Evolutionary conservation across 1,284 basidiomycete genomes (phyloP), one percentile per base, ranked within the genome.

Genomic region (Anthracocystis panici-leucophaei): DNA sequence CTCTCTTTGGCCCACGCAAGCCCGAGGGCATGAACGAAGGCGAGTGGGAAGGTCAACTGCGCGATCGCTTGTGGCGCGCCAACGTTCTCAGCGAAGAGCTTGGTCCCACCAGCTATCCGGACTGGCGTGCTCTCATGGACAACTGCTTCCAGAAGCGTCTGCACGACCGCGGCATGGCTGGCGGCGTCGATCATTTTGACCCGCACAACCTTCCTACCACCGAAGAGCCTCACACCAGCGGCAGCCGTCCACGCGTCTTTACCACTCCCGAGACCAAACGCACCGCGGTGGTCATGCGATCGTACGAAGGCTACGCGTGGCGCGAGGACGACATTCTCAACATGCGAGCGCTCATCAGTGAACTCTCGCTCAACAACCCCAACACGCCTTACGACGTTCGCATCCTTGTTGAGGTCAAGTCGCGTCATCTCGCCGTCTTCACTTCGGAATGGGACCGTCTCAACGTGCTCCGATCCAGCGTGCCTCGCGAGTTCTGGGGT

Each of bases 241-340:
- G 59, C 41, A 51, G 62, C n/a, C 66, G 66, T 42, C 53, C 67
- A 16, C 67, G 64, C 49, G 76, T 78, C 61, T 73, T 71, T 42
- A 83, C 82, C 42, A 82, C 74, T 9, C 82, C 80, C 45, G 68
- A 80, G 60, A 77, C 77, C 31, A 85, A 85, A 69, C 77, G 83
- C 29, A 84, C 83, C 12, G 82, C 83, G 6, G 57, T 85, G 16
- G 82, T 85, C 38, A 79, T 85, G 82, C 78, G 83, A 20, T 60
- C 75, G 23, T 85, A 85, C 65, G 78, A 85, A 50, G 83, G 83
- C 25, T 85, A 83, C 53, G 79, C 79, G 7, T 85, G 83, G 83
- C 79, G 82, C 38, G 83, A 85, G 71, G 83, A 85, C 61, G 82
- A 84, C 67, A 82, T 85, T 21, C 77, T 85, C 67, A 85, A 85